phyloP scores from a whole-genome alignment of 345 rosid genomes.

The Cochlearia excelsa region DNA sequence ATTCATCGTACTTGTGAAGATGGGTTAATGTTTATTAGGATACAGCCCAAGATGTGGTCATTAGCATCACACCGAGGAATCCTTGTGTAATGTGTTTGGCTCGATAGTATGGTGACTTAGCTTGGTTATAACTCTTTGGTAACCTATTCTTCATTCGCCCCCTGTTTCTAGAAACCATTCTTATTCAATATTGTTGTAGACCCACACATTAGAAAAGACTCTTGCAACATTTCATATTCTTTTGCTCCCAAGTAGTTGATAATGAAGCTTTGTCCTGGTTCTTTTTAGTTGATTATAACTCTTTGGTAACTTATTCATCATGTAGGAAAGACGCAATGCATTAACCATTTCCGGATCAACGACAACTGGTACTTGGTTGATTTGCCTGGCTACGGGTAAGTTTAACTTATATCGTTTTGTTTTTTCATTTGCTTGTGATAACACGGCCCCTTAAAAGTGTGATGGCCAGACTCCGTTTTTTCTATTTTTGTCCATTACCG shows the following conservation, averaged over 20 bases:
- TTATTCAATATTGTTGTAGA: not conserved
- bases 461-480: not conserved
- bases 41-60: no score
- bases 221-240: not conserved
- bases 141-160: no score
- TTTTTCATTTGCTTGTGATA: not conserved
- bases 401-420: slow-evolving; percentile 9
- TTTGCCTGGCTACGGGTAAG: slow-evolving; percentile 98
- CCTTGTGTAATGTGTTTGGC: no score
- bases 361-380: slow-evolving; percentile 92
- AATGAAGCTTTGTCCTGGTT: not conserved
- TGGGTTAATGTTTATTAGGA: no score
- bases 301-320: slow-evolving; percentile 10
- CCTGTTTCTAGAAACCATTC: not conserved
- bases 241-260: not conserved
- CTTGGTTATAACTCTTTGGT: no score
- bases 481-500: not conserved
- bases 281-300: slow-evolving; percentile 1
- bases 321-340: slow-evolving; percentile 95
- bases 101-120: no score
- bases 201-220: slow-evolving; percentile 9
- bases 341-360: slow-evolving; percentile 90
- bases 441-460: not conserved
- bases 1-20: no score
- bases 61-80: no score